Evolutionary conservation across 2,329 filamentous ascomycete genomes (phyloP).

Genomic region (Amauroascus verrucosus): DNA sequence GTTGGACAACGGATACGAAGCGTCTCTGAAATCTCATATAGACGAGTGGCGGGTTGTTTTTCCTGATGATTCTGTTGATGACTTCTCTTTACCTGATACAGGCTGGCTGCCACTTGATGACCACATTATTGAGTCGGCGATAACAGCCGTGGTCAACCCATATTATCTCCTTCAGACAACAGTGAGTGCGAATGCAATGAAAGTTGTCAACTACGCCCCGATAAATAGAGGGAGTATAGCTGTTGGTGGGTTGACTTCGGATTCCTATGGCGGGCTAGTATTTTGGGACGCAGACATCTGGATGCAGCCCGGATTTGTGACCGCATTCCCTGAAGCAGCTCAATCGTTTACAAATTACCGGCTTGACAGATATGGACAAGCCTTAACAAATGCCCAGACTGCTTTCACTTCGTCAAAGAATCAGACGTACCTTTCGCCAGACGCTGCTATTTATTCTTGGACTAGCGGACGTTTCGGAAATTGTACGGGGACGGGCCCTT

Average conservation of each 20-base stretch:
- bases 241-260: conserved; percentile 57
- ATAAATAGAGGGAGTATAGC: conserved; percentile 55
- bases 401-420: conserved; percentile 51
- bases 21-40: conserved; percentile 46
- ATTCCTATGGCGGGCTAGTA: conserved; percentile 56
- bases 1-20: conserved; percentile 45
- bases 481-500: conserved; percentile 54
- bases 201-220: conserved; percentile 39
- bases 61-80: conserved; percentile 52
- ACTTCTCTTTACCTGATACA: conserved; percentile 47
- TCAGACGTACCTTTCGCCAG: conserved; percentile 45
- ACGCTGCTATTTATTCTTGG: conserved; percentile 57
- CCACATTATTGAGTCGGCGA: conserved; percentile 45
- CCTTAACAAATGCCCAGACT: conserved; percentile 48
- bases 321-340: conserved; percentile 52
- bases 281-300: conserved; percentile 59
- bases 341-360: conserved; percentile 57
- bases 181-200: conserved; percentile 45
- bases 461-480: conserved; percentile 58
- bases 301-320: conserved; percentile 58
- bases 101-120: conserved; percentile 49
- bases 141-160: conserved; percentile 39
- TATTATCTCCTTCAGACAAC: conserved; percentile 43
- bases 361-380: conserved; percentile 48
- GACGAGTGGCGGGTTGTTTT: conserved; percentile 54